Conservation (phyloP, 306 rosid genomes). For the Trichosanthes truncata region DNA sequence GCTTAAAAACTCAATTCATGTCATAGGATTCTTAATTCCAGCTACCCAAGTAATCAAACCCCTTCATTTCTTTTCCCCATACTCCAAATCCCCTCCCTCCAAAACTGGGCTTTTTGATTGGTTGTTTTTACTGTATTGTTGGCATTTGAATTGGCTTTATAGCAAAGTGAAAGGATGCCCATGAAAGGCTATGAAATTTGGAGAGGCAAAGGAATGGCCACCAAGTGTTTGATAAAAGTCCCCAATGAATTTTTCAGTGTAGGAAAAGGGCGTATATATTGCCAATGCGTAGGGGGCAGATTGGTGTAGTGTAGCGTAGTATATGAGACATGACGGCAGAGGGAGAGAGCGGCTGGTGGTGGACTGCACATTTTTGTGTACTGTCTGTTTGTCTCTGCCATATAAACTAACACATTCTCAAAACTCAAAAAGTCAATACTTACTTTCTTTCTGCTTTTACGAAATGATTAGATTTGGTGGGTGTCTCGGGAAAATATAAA, state of each 20-base stretch:
- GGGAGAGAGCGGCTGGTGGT: neutral
- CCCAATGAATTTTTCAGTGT: neutral
- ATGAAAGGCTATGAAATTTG: neutral
- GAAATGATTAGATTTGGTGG: slow-evolving; percentile 16
- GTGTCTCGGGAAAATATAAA: slow-evolving; percentile 15
- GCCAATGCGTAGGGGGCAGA: neutral
- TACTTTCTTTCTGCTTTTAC: slow-evolving; percentile 1
- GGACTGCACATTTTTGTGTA: neutral
- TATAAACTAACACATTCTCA: neutral
- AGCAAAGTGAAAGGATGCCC: neutral
- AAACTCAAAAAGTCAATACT: neutral
- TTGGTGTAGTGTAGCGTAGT: neutral
- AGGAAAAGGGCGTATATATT: neutral
- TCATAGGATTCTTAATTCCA: slow-evolving; percentile 10
- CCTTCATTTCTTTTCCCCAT: neutral
- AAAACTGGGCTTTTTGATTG: neutral
- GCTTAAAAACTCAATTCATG: neutral
- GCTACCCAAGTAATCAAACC: slow-evolving; percentile 6
- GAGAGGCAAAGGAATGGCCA: neutral
- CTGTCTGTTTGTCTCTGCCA: neutral
- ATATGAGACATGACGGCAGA: neutral
- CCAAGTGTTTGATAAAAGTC: slow-evolving; percentile 1
- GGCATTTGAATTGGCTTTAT: neutral
- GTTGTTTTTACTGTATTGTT: neutral
- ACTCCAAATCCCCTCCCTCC: neutral